Evolutionary conservation across 2,329 filamentous ascomycete genomes (phyloP).

Genomic region (Colletotrichum orbiculare): DNA sequence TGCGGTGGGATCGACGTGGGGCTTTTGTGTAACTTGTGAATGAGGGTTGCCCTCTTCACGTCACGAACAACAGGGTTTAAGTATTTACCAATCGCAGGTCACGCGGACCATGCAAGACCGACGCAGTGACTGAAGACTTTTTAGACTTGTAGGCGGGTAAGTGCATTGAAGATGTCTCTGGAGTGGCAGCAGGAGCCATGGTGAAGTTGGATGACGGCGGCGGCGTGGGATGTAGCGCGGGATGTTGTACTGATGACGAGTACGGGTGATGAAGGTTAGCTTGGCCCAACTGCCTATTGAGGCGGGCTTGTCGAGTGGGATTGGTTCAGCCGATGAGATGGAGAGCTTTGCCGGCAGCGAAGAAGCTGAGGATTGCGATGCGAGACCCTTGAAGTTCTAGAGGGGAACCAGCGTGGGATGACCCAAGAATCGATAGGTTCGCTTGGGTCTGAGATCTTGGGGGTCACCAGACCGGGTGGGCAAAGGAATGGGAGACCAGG

Average conservation of each 20-base stretch:
- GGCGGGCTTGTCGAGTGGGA: constrained; percentile 32
- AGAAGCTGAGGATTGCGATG: constrained; percentile 19
- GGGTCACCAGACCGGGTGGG: constrained; percentile 11
- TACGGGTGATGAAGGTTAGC: constrained; percentile 32
- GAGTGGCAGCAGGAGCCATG: constrained; percentile 64
- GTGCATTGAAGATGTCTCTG: constrained; percentile 56
- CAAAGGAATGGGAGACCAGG: constrained; percentile 19
- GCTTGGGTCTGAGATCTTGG: constrained; percentile 21
- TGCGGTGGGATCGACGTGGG: constrained; percentile 31
- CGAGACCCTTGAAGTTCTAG: constrained; percentile 17
- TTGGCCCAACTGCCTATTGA: constrained; percentile 38
- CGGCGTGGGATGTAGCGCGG: constrained; percentile 49
- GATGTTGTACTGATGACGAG: constrained; percentile 39
- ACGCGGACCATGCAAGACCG: constrained; percentile 66
- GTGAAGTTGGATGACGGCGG: constrained; percentile 42
- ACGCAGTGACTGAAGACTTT: constrained; percentile 60
- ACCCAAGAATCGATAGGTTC: constrained; percentile 34
- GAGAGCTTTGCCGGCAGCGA: constrained; percentile 18
- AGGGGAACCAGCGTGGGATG: constrained; percentile 35
- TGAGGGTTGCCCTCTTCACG: constrained; percentile 38
- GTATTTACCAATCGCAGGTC: constrained; percentile 67
- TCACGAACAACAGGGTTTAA: constrained; percentile 15
- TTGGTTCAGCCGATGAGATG: constrained; percentile 31
- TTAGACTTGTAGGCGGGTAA: constrained; percentile 54
- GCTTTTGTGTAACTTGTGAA: constrained; percentile 49